A percentile compares a stretch with the other conserved stretches of the same genome.
Evolutionary conservation across 192 early-diverging fungal genomes (phyloP).

Genomic region (Neocallimastix lanati): DNA sequence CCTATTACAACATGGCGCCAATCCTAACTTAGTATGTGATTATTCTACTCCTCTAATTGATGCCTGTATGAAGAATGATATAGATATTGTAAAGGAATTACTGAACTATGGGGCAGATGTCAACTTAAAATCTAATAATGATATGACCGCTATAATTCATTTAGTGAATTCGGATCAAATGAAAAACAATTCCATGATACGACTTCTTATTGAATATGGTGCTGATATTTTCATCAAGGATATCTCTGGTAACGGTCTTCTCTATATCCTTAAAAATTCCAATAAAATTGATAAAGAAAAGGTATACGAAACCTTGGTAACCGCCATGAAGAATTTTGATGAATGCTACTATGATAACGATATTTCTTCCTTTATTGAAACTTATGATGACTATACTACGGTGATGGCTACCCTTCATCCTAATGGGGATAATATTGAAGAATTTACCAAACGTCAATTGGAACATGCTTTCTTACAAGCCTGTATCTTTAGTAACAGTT

Average conservation of each 20-base stretch:
- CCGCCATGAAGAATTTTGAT: background rate
- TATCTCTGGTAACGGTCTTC: background rate
- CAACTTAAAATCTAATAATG: background rate
- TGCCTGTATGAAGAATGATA: too few relatives aligned
- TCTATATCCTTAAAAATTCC: background rate
- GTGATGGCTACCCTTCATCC: background rate
- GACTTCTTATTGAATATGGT: background rate
- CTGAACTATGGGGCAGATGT: too few relatives aligned
- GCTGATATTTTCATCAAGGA: background rate
- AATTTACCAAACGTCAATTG: background rate
- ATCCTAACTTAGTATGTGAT: too few relatives aligned
- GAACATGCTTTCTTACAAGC: background rate
- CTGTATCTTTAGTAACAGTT: background rate
- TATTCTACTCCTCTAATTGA: too few relatives aligned
- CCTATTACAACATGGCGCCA: too few relatives aligned
- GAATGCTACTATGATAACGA: background rate
- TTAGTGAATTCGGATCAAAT: background rate
- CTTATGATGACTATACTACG: background rate
- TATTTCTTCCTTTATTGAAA: background rate
- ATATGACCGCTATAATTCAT: background rate
- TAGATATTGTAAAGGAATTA: too few relatives aligned
- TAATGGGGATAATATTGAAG: background rate
- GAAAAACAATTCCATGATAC: background rate
- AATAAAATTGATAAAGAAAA: background rate
- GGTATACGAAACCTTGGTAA: background rate